These are phyloP conservation scores for Hansenula anomala DNA, from an alignment of 1,139 yeast species.

Conservation along the genomic window DNA sequence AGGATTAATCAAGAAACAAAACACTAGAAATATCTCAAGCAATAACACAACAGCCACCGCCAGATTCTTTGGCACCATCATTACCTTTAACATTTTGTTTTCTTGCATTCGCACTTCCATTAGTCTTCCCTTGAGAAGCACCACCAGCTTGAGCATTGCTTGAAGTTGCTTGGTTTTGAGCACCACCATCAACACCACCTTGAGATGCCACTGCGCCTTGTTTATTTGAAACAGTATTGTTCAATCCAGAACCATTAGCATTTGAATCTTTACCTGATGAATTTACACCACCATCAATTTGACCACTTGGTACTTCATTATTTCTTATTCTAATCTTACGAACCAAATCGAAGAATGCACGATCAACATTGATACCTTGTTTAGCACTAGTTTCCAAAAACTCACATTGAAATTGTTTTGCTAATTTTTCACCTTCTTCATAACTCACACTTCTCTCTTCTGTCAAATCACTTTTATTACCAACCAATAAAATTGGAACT, in stretches of 20 bases:
- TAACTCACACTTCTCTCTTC: conserved; percentile 78
- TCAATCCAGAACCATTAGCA: too few species aligned
- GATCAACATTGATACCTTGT: conserved; percentile 90
- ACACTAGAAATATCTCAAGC: too few species aligned
- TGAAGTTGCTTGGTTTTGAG: too few species aligned
- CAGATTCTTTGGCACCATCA: conserved; percentile 11
- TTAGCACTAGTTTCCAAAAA: conserved; percentile 94
- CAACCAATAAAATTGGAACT: conserved; percentile 72
- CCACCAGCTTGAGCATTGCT: conserved; percentile 2
- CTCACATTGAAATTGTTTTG: conserved; percentile 68
- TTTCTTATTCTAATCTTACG: conserved; percentile 60
- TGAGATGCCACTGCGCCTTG: too few species aligned
- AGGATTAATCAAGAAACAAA: background rate
- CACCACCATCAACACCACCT: too few species aligned
- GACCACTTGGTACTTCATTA: too few species aligned
- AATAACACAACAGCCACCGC: conserved; percentile 26
- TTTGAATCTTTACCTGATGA: conserved; percentile 5
- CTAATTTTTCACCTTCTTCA: conserved; percentile 78
- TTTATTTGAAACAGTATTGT: too few species aligned
- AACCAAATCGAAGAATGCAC: conserved; percentile 76
- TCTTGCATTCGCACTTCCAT: conserved; percentile 4
- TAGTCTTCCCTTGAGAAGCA: background rate
- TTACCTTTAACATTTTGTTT: conserved; percentile 7
- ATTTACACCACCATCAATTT: conserved; percentile 15
- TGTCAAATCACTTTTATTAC: conserved; percentile 76